These are phyloP conservation scores for Aureobasidium sp. DNA, from an alignment of 2,329 filamentous ascomycete genomes.

Conservation along the genomic window DNA sequence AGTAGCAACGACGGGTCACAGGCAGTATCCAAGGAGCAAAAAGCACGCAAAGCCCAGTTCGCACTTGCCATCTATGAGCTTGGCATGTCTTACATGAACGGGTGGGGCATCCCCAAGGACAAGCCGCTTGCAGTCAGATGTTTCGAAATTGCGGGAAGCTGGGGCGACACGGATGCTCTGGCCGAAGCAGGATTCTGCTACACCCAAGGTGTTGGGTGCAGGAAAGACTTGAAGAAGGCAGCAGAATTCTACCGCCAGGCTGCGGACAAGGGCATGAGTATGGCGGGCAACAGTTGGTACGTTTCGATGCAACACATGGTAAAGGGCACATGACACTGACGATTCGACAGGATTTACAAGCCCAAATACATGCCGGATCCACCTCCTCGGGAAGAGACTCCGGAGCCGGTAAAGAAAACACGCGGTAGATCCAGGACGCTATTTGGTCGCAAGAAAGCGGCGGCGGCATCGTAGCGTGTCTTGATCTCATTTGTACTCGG, in stretches of 20 bases:
- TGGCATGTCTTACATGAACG: constrained; percentile 94
- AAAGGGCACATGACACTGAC: constrained; percentile 19
- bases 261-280: constrained; percentile 88
- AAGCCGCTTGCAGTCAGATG: constrained; percentile 80
- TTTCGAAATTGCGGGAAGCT: constrained; percentile 91
- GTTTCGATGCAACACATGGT: constrained; percentile 31
- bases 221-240: constrained; percentile 92
- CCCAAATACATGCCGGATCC: constrained; percentile 73
- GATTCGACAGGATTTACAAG: constrained; percentile 76
- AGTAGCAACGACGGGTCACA: constrained; percentile 45
- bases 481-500: not conserved
- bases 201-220: constrained; percentile 84
- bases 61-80: constrained; percentile 94
- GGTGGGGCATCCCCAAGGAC: constrained; percentile 94
- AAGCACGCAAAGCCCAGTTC: constrained; percentile 85
- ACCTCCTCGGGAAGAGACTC: not conserved
- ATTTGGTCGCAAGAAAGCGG: constrained; percentile 18
- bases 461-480: not conserved
- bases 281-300: constrained; percentile 97
- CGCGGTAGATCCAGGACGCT: constrained; percentile 14
- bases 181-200: constrained; percentile 96
- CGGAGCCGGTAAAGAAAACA: constrained; percentile 5
- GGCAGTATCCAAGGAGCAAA: constrained; percentile 49
- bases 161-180: constrained; percentile 92
- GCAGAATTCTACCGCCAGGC: constrained; percentile 86